Evolutionary conservation across 495 filamentous ascomycete species (phyloP), one percentile per base, ranked within the genome.

Genomic region (Ascobolus immersus): DNA sequence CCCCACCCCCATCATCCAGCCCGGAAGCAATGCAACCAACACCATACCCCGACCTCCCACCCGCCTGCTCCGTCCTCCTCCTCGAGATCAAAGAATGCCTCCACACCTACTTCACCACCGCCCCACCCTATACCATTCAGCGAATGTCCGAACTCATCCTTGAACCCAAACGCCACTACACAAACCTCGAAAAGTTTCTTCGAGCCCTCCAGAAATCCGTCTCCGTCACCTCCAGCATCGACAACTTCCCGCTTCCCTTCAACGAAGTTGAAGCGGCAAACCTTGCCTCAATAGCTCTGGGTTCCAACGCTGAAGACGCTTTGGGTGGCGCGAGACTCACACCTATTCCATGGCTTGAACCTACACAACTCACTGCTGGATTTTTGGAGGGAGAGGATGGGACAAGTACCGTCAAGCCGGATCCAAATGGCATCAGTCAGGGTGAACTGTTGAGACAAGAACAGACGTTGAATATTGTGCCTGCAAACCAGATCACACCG

Each of bases 81-180:
- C 44, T 53, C 28, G 69, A 67, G 18, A 77, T 86, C 31, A 67
- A 62, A 17, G 61, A 57, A 3, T 71, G 66, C n/a, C 58, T 96
- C 26, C 59, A 54, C 23, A 56, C 56, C 3, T 63, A 64, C 39
- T 96, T 96, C 54, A 23, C 62, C 18, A 54, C 58, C 1, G 66
- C 77, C 38, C 86, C 86, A 1, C 86, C 86, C 0, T 80, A 94
- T 48, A 94, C 86, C 0, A 62, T 91, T 33, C 86, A 96, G 54
- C 75, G 86, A 27, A 64, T 96, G 21, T 67, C 86, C 13, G 86
- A 96, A 59, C 74, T 96, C n/a, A 59, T 93, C 24, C 60, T 86
- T 9, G 50, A 51, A 12, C 86, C 86, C 5, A 72, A 55, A 24
- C 56, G 62, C 26, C 78, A 91, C 52, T 93, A 96, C 54, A 61